A percentile compares a stretch with the other conserved stretches of the same genome.
phyloP scores from a whole-genome alignment of 2,329 filamentous ascomycete species.

The Dactylella cylindrospora region DNA sequence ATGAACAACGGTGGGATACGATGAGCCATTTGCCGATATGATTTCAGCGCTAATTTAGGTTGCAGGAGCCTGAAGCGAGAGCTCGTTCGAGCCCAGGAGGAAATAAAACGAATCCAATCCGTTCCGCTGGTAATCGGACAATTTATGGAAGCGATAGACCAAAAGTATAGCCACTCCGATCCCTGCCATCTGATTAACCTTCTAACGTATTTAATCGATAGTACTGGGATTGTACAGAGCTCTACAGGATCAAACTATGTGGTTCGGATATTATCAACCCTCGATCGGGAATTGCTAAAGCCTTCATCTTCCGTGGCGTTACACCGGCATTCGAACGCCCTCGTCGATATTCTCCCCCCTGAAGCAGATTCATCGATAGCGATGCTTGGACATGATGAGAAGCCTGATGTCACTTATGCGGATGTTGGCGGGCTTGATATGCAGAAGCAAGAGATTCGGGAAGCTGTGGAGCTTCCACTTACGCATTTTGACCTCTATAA shows the following conservation, averaged over 20 bases:
- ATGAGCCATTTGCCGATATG: constrained; percentile 1
- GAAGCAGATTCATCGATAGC: constrained; percentile 98
- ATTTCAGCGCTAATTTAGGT: not conserved
- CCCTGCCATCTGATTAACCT: not conserved
- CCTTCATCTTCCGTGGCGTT: constrained; percentile 96
- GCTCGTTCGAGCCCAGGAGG: constrained; percentile 93
- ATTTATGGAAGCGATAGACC: constrained; percentile 99
- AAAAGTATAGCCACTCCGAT: constrained; percentile 68
- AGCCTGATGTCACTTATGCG: constrained; percentile 96
- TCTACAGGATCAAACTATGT: constrained; percentile 99
- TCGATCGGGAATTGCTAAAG: constrained; percentile 97
- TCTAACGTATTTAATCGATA: constrained; percentile 52
- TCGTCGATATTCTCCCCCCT: constrained; percentile 97
- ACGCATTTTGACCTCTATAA: constrained; percentile 99
- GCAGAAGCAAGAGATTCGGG: constrained; percentile 99
- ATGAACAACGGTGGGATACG: constrained; percentile 92
- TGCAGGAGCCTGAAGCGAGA: constrained; percentile 92
- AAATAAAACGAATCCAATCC: constrained; percentile 99
- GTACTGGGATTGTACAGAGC: constrained; percentile 96
- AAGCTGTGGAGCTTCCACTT: constrained; percentile 93
- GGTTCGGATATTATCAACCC: constrained; percentile 94
- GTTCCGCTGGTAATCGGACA: constrained; percentile 97
- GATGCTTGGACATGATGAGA: constrained; percentile 95
- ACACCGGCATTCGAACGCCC: constrained; percentile 95
- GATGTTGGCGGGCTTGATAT: constrained; percentile 97